Evolutionary conservation across 805 yeast species (phyloP), one percentile per base, ranked within the genome.

Genomic region (Saccharomyces mikatae): DNA sequence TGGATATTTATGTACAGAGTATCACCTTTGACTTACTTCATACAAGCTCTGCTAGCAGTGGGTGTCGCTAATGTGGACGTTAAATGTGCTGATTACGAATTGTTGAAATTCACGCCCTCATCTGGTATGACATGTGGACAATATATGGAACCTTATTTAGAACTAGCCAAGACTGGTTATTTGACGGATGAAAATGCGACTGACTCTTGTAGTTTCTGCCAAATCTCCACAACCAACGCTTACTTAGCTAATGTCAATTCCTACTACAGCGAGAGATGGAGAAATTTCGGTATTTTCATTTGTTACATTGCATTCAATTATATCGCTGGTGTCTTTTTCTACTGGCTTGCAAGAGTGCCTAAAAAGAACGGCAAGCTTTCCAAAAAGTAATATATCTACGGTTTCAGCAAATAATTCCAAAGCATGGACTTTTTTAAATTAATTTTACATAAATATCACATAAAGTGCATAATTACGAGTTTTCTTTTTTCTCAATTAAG

Each of bases 1-100:
- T 84, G 92, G 91, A 73, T 78, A 48, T 87, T 85, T 75, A 83
- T 86, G 89, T 86, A 86, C 75, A 76, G 91, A 66, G 79, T 76
- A n/a, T 81, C 85, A 17, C 92, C 95, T 13, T 73, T 84, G 59
- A 83, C 89, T 0, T 87, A 86, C 61, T 76, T 84, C 72, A 73
- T 86, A 52, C 72, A 76, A 24, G 83, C 82, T 31, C 68, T 81
- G 60, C 65, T 85, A 51, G 70, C 81, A 41, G 72, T 79, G 48
- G 87, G 83, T 59, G 71, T 84, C 60, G 85, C 83, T 47, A 76
- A 76, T 57, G 72, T 74, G 2, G 51, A 61, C 0, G 80, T 84
- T 44, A 54, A 57, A 0, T 85, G 91, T 68, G 56, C 82, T 1
- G 59, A 57, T 1, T 66, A 66, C 47, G 90, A 85, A 64, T 73